A percentile compares a stretch with the other conserved stretches of the same genome.
Conservation (phyloP, 345 rosid genomes). For the Carallia pectinifolia region DNA sequence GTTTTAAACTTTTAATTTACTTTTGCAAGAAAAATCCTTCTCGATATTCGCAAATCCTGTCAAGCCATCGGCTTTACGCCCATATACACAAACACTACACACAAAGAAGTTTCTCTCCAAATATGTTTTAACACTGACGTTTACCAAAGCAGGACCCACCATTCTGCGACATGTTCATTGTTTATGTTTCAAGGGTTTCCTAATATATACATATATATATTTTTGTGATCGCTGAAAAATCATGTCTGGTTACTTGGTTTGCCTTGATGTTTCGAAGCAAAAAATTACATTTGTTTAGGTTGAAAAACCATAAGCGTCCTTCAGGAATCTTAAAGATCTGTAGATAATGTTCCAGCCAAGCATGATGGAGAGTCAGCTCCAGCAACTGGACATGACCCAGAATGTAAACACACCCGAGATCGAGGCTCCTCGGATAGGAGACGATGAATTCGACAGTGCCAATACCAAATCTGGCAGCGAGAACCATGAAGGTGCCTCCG, state of each 20-base stretch:
- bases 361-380: slow-evolving; percentile 58
- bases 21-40: slow-evolving; percentile 42
- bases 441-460: slow-evolving; percentile 64
- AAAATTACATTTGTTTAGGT: slow-evolving; percentile 34
- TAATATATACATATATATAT: too few species aligned
- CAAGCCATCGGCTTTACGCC: slow-evolving; percentile 10
- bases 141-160: slow-evolving; percentile 3
- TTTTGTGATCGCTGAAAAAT: too few species aligned
- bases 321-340: slow-evolving; percentile 49
- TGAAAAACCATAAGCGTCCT: slow-evolving; percentile 37
- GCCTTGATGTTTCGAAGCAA: slow-evolving; percentile 11
- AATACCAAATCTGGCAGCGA: slow-evolving; percentile 84
- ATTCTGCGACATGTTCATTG: background rate
- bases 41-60: slow-evolving; percentile 43
- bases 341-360: slow-evolving; percentile 61
- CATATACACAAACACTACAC: too few species aligned
- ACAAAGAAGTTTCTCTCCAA: background rate
- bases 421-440: slow-evolving; percentile 46
- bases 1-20: slow-evolving; percentile 20
- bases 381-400: slow-evolving; percentile 50
- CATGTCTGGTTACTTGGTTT: background rate
- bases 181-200: too few species aligned
- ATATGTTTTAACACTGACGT: background rate
- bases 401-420: slow-evolving; percentile 42
- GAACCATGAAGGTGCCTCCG: slow-evolving; percentile 84